Conservation (phyloP, 352 stramenopile species). For the Aphanomyces euteiches region DNA sequence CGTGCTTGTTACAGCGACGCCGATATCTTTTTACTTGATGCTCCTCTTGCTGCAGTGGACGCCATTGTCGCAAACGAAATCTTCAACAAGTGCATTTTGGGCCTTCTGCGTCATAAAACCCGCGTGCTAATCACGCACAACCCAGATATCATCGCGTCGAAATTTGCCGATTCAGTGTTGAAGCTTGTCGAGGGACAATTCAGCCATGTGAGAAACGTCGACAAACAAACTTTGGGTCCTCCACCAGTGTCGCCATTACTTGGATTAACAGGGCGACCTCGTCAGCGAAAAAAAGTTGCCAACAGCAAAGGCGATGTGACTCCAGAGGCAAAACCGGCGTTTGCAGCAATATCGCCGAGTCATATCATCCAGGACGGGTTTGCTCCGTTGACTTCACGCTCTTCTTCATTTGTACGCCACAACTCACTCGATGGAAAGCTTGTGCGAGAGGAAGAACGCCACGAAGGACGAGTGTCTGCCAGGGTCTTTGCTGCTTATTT, state of each 20-base stretch:
- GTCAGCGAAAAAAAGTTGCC: neutral
- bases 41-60: conserved; percentile 86
- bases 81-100: conserved; percentile 51
- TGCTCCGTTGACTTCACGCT: conserved; percentile 3
- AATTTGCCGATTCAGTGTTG: conserved; percentile 41
- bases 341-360: neutral
- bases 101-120: conserved; percentile 52
- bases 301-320: neutral
- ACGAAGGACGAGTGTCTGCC: conserved; percentile 42
- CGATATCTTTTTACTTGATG: conserved; percentile 88
- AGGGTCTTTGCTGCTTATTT: conserved; percentile 48
- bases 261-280: conserved; percentile 9
- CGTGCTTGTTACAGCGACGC: conserved; percentile 62
- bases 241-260: conserved; percentile 43
- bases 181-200: conserved; percentile 12
- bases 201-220: conserved; percentile 3
- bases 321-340: neutral
- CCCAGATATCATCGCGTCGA: conserved; percentile 45
- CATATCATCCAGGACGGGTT: conserved; percentile 25
- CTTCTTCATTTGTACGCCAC: neutral
- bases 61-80: conserved; percentile 57
- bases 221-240: conserved; percentile 8
- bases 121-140: conserved; percentile 54
- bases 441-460: conserved; percentile 11
- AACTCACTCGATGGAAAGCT: conserved; percentile 6